phyloP scores from a whole-genome alignment of 805 yeast genomes.

The Metschnikowia henanensis region DNA sequence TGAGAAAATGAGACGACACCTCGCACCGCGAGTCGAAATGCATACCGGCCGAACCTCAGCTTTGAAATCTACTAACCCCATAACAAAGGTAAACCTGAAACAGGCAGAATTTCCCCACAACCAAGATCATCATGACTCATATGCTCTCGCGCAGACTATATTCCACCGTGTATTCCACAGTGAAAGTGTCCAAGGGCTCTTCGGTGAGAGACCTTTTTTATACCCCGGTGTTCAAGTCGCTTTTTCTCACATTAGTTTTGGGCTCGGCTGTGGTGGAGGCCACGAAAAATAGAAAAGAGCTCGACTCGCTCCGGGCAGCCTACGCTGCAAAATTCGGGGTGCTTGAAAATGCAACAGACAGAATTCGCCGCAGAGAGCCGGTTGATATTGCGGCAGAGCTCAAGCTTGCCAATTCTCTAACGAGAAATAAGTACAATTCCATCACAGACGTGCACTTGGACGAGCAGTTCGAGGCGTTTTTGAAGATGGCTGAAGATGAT shows the following conservation, averaged over 20 bases:
- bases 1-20: too few species aligned
- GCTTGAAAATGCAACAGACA: slow-evolving; percentile 30
- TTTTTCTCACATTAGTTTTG: slow-evolving; percentile 37
- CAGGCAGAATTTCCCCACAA: too few species aligned
- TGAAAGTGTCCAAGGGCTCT: slow-evolving; percentile 20
- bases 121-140: too few species aligned
- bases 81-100: too few species aligned
- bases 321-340: slow-evolving; percentile 37
- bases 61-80: too few species aligned
- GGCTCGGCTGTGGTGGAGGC: slow-evolving; percentile 50
- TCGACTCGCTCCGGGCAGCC: slow-evolving; percentile 42
- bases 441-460: slow-evolving; percentile 40
- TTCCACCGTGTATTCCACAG: slow-evolving; percentile 13
- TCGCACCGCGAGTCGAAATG: too few species aligned
- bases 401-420: slow-evolving; percentile 41
- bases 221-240: slow-evolving; percentile 38
- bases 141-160: slow-evolving; percentile 8
- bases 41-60: too few species aligned
- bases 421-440: slow-evolving; percentile 34
- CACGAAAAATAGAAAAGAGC: slow-evolving; percentile 43
- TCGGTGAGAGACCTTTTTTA: slow-evolving; percentile 28
- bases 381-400: slow-evolving; percentile 46
- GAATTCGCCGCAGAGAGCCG: slow-evolving; percentile 32
- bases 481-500: slow-evolving; percentile 31
- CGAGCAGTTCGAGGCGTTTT: slow-evolving; percentile 36